Percentiles rank a stretch among this genome's conserved stretches.
Evolutionary conservation across 495 filamentous ascomycete species (phyloP).

Genomic region (Penicillium waksmanii): DNA sequence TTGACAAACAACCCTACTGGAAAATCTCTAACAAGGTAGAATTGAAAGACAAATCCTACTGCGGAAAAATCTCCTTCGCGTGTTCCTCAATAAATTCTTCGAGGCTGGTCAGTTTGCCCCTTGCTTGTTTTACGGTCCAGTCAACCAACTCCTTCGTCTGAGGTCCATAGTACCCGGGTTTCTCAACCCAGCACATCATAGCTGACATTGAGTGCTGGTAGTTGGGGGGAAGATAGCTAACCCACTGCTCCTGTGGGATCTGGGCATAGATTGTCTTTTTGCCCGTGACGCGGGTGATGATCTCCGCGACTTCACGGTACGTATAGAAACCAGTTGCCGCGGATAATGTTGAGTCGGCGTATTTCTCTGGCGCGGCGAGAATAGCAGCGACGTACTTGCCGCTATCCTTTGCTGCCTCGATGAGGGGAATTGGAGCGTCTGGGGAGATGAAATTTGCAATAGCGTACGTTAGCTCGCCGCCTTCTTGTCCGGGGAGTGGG

Average conservation of each 20-base stretch:
- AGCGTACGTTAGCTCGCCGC: conserved; percentile 25
- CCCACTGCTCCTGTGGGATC: conserved; percentile 42
- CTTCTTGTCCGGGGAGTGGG: conserved; percentile 8
- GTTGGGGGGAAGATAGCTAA: conserved; percentile 29
- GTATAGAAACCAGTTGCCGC: conserved; percentile 43
- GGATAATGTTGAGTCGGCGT: conserved; percentile 47
- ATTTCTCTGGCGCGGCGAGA: conserved; percentile 54
- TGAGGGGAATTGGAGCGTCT: conserved; percentile 40
- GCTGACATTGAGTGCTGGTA: conserved; percentile 35
- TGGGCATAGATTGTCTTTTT: conserved; percentile 51
- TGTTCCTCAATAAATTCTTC: conserved; percentile 48
- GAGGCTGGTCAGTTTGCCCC: conserved; percentile 45
- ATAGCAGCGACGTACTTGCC: conserved; percentile 59
- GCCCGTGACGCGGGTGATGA: conserved; percentile 45
- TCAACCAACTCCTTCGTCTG: conserved; percentile 41
- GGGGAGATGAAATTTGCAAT: conserved; percentile 33
- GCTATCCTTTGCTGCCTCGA: conserved; percentile 50
- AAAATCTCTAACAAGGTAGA: too few species aligned
- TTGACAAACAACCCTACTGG: too few species aligned
- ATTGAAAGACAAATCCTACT: background rate
- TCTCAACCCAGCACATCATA: conserved; percentile 38
- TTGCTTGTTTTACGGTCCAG: conserved; percentile 39
- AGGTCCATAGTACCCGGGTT: conserved; percentile 53
- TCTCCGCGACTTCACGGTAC: conserved; percentile 38
- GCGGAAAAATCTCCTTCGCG: conserved; percentile 7